These are phyloP conservation scores for Gnetum montanum DNA, from an alignment of 75 land plant species.

Conservation along the genomic window DNA sequence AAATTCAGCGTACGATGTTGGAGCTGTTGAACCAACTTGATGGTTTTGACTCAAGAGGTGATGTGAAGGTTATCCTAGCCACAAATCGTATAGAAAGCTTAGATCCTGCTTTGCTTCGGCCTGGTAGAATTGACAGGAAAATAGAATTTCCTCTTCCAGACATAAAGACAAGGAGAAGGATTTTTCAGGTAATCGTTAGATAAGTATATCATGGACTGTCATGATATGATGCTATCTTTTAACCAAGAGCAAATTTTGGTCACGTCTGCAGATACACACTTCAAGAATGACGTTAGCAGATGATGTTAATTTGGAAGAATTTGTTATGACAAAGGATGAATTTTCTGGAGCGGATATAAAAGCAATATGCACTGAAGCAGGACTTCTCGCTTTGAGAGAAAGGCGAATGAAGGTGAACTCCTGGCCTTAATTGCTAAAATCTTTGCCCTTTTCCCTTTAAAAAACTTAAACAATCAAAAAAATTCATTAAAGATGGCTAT, in stretches of 20 bases:
- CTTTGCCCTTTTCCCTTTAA: too few species aligned
- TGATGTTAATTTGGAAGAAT: conserved; percentile 87
- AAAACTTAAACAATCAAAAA: too few species aligned
- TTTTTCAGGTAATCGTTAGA: conserved; percentile 55
- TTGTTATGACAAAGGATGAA: conserved; percentile 93
- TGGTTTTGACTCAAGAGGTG: conserved; percentile 88
- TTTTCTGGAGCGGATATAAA: conserved; percentile 92
- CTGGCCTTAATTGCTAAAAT: neutral
- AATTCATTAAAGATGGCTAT: neutral
- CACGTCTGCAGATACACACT: conserved; percentile 57
- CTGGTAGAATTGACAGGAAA: conserved; percentile 87
- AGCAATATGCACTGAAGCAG: conserved; percentile 88
- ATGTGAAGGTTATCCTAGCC: conserved; percentile 86
- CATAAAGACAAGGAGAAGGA: conserved; percentile 69
- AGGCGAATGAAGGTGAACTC: conserved; percentile 86
- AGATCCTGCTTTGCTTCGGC: conserved; percentile 88
- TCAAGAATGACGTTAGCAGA: conserved; percentile 86
- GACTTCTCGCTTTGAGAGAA: conserved; percentile 80
- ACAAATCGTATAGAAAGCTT: conserved; percentile 85
- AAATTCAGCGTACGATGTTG: conserved; percentile 85
- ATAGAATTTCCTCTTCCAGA: conserved; percentile 90
- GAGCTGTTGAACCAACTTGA: conserved; percentile 82
- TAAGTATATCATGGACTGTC: too few species aligned
- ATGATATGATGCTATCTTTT: too few species aligned
- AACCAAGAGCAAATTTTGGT: neutral